Base-by-base conservation (phyloP, 1,139 yeast genomes). In the Pneumocystis carinii region DNA sequence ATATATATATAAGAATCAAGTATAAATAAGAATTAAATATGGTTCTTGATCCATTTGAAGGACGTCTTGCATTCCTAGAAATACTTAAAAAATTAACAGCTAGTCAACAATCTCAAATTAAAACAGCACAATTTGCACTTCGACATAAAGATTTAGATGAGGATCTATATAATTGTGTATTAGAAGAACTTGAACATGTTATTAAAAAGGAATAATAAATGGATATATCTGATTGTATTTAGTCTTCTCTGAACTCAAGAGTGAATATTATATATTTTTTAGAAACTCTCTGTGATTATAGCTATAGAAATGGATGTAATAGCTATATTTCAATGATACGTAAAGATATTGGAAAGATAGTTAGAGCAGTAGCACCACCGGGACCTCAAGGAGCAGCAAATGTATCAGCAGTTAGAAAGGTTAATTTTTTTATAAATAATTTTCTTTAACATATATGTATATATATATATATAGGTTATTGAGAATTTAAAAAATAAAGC, bases 241-340 rank as follows among this genome's bases (percentile, higher is more conserved):
- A 68, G 69, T 64, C 69, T 3, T 67, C 84, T 67, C 71, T 87
- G 59, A 86, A 86, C 70, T 75, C 80, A 53, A 78, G 87, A 65
- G 76, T 87, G 56, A 86, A 86, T 67, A 78, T 86, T 14, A 78
- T 88, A 65, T 87, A 83, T 70, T 83, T 87, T 69, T 72, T 88
- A 1, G 92, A 86, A 66, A 80, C 83, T 7, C 73, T 87, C 55
- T 72, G 75, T 62, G 73, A 70, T 41, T 66, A 71, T 67, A 57
- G 64, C 27, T 41, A 63, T 74, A 27, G 76, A 74, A 66, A 72
- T 74, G 61, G 68, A 38, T 48, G 65, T 39, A 57, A 42, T 19
- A 66, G 66, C 39, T 64, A 69, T 35, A 66, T 66, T 39, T 64
- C 62, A 15, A 64, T 65, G 66, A 64, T 65, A 59, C 61, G 62